Base-by-base conservation (phyloP, 345 rosid genomes). In the Aegle marmelos region DNA sequence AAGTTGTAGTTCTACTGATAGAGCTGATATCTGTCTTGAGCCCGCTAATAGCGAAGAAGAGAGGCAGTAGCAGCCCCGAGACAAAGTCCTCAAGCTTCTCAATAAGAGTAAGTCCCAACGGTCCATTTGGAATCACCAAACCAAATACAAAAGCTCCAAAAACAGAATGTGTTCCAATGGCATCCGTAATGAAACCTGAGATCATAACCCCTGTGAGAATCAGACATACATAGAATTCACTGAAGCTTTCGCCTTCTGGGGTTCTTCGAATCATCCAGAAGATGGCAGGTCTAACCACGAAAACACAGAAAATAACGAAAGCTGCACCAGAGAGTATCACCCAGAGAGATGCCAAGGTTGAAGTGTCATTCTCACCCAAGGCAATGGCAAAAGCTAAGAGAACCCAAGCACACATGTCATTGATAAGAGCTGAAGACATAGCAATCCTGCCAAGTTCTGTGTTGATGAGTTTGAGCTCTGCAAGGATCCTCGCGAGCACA, bases 51-150 rank as follows among this genome's bases (percentile, higher is more conserved):
- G 95, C 94, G 45, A 94, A 96, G 89, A 91, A 96, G 60, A 96
- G 94, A 79, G 99, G 99, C 7, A 95, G 77, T 48, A 95, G 83
- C 79, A 95, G 96, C n/a, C 99, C 99, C 2, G 97, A 94, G 21
- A 96, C 94, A 63, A 96, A 96, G 78, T 96, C 99, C 81, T 96
- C 99, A 7, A 96, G 92, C 85, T 92, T 96, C 70, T 96, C 99
- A 31, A 94, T 87, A 9, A 96, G 89, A 34, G 98, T 91, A 31
- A 94, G 90, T 53, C 95, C 98, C 16, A 96, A 90, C 7, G 97
- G 97, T 48, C 98, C 99, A 63, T 94, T 94, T 0, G 99, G 99
- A 64, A 94, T 94, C 58, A 96, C 83, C 54, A 96, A 88, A 53
- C 99, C 98, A 61, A 89, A 96, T 72, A 96, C 88, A 76, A 96